Base-by-base conservation (phyloP, 2,329 filamentous ascomycete genomes). In the Colletotrichum aenigma region DNA sequence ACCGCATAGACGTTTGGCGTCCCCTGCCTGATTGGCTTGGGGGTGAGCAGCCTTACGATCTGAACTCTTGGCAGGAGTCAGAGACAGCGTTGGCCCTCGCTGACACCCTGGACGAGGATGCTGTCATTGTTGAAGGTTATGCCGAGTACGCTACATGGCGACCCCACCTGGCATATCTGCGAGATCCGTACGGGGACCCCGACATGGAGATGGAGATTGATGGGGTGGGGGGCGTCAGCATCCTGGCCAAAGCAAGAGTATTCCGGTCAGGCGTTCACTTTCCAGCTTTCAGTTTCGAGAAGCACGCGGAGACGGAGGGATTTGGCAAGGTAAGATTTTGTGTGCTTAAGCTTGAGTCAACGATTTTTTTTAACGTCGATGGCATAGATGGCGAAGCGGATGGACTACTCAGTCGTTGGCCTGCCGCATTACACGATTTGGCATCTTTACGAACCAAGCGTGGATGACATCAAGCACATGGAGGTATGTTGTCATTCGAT, bases 121-220 rank as follows among this genome's bases (percentile, higher is more conserved):
- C 97, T 6, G 97, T 99, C 52, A 99, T 99, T 85, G 97, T 99
- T 6, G 97, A 99, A 85, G 97, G 97, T 21, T 99, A 99, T 82
- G 97, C 97, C 75, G 97, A 99, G 87, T 99, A 99, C 84, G 97
- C 97, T 24, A 99, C 97, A 2, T 99, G 97, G 97, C 91, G 97
- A 78, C 97, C 97, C 56, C 97, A 99, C 89, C 89, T 99, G 81
- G 97, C 97, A 56, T 99, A 99, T 83, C 91, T 99, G 9, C 94
- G 97, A 75, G 97, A 99, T 83, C 97, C 97, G 3, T 98, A 98
- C 81, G 97, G 97, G 52, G 97, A 99, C 82, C 96, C 96, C 24
- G 97, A 99, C 83, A 98, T 98, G 94, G 97, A 99, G 84, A 98
- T 99, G 97, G 97, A 99, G 81, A 96, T 99, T 80, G 97, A 99